Base-by-base conservation (phyloP, 2,329 filamentous ascomycete species). In the Sporothrix dimorphospora region DNA sequence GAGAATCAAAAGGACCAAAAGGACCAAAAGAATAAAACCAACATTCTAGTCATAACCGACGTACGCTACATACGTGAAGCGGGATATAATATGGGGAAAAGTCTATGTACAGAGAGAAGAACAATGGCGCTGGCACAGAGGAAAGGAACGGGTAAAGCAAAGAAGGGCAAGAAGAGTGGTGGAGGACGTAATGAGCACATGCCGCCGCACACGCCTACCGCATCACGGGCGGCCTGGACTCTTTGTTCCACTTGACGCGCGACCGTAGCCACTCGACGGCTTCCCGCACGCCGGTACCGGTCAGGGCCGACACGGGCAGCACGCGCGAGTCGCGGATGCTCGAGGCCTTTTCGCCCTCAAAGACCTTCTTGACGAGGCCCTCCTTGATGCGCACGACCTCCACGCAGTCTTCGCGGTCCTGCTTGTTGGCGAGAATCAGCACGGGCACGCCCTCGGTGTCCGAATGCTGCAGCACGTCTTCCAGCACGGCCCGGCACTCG, bases 301-400 rank as follows among this genome's bases (percentile, higher is more conserved):
- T 95, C 79, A 99, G 83, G n/a, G 96, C 96, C 80, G 93, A 97
- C 74, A 98, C 90, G 7, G 96, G 94, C 79, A 99, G 81, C 19
- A 98, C 96, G 73, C 96, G 87, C 78, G 93, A 97, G 83, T 99
- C 96, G 75, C 95, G 88, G 70, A 98, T 93, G 75, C 90, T 92
- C 55, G 87, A 88, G 0, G 94, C 94, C 83, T 95, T 96, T 79
- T 97, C 93, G 24, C 96, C 93, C 84, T 98, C 94, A 84, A 97
- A 96, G 27, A 99, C 94, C 83, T 92, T 94, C 82, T 97, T 92
- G 69, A 99, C 94, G 71, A 98, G 85, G 0, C 95, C 96, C 81
- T 99, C 96, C 83, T 99, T 99, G 79, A 99, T 98, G 75, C 94
- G 87, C 73, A 98, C 95, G 1, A 98, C 96, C 85, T 99, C 96